A percentile compares a stretch with the other conserved stretches of the same genome.
Evolutionary conservation across 1,284 basidiomycete species (phyloP).

Genomic region (Trichosporon faecale): DNA sequence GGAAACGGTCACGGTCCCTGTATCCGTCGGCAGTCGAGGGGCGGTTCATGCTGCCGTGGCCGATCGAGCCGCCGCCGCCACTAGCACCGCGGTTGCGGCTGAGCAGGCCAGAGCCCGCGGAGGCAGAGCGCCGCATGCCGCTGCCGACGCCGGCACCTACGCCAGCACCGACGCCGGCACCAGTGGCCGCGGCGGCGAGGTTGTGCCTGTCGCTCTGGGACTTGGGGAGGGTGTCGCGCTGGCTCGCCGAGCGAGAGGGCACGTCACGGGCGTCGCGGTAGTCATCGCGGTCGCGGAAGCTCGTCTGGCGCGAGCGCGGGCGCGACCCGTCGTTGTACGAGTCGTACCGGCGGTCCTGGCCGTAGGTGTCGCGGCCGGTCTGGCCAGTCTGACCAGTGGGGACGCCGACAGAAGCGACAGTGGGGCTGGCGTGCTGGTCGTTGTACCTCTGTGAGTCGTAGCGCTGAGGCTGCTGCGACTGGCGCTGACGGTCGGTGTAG

Average conservation of each 20-base stretch:
- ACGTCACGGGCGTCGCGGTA: neutral
- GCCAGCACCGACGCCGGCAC: slow-evolving; percentile 14
- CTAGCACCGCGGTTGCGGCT: neutral
- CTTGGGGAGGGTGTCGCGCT: neutral
- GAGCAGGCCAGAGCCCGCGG: neutral
- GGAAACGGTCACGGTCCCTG: slow-evolving; percentile 1
- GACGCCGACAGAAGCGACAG: neutral
- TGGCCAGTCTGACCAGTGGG: no score
- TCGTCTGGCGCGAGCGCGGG: slow-evolving; percentile 6
- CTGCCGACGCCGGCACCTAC: slow-evolving; percentile 12
- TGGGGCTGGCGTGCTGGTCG: neutral
- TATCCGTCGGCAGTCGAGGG: slow-evolving; percentile 12
- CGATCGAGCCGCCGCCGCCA: neutral
- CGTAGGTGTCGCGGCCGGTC: neutral
- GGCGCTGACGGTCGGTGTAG: neutral
- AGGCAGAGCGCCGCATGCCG: neutral
- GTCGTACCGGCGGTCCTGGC: neutral
- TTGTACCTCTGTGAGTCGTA: neutral
- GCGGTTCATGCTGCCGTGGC: neutral
- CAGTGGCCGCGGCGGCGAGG: neutral
- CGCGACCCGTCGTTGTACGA: neutral
- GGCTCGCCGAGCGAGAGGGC: neutral
- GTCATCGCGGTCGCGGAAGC: neutral
- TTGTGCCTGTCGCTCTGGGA: neutral
- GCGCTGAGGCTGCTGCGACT: neutral